These are phyloP conservation scores for Ambrosiella cleistominuta DNA, from an alignment of 2,329 filamentous ascomycete species.

Conservation along the genomic window DNA sequence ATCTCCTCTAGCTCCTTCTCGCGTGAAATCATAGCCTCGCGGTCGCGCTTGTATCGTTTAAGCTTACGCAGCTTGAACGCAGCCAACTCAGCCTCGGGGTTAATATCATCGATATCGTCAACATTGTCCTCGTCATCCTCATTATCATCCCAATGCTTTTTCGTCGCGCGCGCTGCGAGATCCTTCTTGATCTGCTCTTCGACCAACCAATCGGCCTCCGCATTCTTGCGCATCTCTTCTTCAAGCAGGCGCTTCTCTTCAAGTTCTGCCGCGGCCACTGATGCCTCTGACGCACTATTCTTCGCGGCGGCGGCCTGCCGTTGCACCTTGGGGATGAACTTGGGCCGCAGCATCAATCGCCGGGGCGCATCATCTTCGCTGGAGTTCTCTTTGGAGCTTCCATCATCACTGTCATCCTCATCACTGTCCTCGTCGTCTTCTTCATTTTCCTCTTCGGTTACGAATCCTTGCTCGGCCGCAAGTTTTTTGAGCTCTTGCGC, in stretches of 20 bases:
- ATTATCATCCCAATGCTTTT: conserved; percentile 72
- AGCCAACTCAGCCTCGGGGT: conserved; percentile 74
- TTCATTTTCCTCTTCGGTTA: conserved; percentile 34
- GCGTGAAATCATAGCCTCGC: conserved; percentile 63
- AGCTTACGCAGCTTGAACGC: conserved; percentile 92
- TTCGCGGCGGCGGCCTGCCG: conserved; percentile 21
- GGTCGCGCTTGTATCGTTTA: conserved; percentile 69
- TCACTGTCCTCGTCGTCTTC: conserved; percentile 24
- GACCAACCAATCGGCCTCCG: conserved; percentile 60
- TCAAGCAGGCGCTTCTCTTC: conserved; percentile 19
- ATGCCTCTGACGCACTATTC: background rate
- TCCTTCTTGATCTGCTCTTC: conserved; percentile 79
- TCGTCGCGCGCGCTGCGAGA: conserved; percentile 53
- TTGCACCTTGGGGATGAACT: conserved; percentile 44
- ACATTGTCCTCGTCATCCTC: conserved; percentile 54
- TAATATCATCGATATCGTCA: conserved; percentile 73
- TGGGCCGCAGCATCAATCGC: conserved; percentile 42
- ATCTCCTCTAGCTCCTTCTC: conserved; percentile 80
- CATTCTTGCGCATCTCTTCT: conserved; percentile 47
- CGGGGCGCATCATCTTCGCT: conserved; percentile 41
- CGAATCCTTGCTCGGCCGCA: conserved; percentile 44
- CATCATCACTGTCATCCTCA: conserved; percentile 23
- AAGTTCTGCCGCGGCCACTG: conserved; percentile 19
- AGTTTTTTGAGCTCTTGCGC: conserved; percentile 22
- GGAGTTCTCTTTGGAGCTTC: conserved; percentile 26